Base-by-base conservation (phyloP, 106 monocot genomes). In the Vanilla planifolia region DNA sequence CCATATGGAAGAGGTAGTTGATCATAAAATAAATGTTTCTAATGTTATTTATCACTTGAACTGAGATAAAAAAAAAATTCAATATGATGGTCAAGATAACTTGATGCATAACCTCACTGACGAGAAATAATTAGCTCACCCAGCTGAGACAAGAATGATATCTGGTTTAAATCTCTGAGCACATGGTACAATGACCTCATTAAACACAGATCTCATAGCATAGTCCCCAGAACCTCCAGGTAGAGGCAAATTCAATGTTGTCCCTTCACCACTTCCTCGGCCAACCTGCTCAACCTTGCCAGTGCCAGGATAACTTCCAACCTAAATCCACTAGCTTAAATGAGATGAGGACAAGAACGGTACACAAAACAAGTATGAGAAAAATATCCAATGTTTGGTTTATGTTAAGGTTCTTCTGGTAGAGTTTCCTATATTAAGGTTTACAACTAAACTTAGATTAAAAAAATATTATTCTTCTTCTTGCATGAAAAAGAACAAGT, bases 71-170 rank as follows among this genome's bases (percentile, higher is more conserved):
- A 6, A 37, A n/a, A n/a, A n/a, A n/a, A n/a, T 51, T 22, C 26
- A 8, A 9, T 51, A 51, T 51, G 23, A 51, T 51, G 51, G 13
- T 25, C 15, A 30, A 29, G 30, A 23, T 5, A 53, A 53, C 3
- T 16, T 15, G 15, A 3, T 37, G 5, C 10, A 37, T 37, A 6
- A 6, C 5, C 37, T 37, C 37, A 30, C n/a, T 23, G 23, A 64
- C 25, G 15, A 10, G 36, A 33, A 72, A 61, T 37, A 20, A 64
- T n/a, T 29, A 67, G 67, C 94, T 80, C 28, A 95, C 94, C 94
- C 94, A 46, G 94, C 94, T 52, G 94, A 95, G 64, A 94, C 89
- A 16, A 95, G 94, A 71, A 95, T 86, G 37, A 95, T 95, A 48
- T 95, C 95, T 64, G 95, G 95, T 55, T 78, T 86, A 71, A 95